phyloP scores from a whole-genome alignment of 371 early-diverging fungal genomes.

The Dinochytrium kinnereticum region DNA sequence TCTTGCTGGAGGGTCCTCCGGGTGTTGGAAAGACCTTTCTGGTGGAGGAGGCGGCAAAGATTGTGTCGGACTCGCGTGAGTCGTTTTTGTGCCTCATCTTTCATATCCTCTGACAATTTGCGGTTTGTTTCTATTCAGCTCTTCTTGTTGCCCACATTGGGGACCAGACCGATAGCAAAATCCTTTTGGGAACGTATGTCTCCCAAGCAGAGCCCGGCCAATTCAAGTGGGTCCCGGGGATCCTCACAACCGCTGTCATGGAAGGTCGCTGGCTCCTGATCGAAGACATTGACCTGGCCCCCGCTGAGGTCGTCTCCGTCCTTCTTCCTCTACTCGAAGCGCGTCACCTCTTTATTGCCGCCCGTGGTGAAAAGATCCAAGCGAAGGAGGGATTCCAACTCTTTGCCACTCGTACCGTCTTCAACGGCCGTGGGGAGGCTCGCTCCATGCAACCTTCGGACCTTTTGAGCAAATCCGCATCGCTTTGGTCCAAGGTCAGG shows the following conservation, averaged over 20 bases:
- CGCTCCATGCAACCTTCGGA: constrained; percentile 50
- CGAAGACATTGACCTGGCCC: constrained; percentile 98
- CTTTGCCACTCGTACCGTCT: constrained; percentile 88
- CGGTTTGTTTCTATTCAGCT: constrained; percentile 43
- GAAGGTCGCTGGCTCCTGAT: constrained; percentile 98
- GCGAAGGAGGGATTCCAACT: constrained; percentile 94
- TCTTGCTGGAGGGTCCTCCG: constrained; percentile 90
- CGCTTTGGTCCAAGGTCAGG: constrained; percentile 74
- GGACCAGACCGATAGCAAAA: constrained; percentile 98
- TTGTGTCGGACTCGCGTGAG: constrained; percentile 56
- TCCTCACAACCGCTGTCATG: constrained; percentile 92
- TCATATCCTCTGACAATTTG: neutral
- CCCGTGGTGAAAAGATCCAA: constrained; percentile 89
- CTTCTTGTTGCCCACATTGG: constrained; percentile 97
- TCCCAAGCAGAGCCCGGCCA: constrained; percentile 90
- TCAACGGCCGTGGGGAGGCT: constrained; percentile 52
- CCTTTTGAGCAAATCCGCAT: constrained; percentile 32
- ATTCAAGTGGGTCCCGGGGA: constrained; percentile 96
- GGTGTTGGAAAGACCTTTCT: constrained; percentile 97
- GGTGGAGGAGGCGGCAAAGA: constrained; percentile 86
- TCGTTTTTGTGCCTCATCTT: neutral
- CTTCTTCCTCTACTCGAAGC: constrained; percentile 95
- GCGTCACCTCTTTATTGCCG: constrained; percentile 89
- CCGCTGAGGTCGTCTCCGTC: constrained; percentile 96
- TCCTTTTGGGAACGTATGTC: constrained; percentile 96